Percentiles rank a stretch among this genome's conserved stretches.
phyloP scores from a whole-genome alignment of 768 basidiomycete genomes.

The Mycena vitilis region DNA sequence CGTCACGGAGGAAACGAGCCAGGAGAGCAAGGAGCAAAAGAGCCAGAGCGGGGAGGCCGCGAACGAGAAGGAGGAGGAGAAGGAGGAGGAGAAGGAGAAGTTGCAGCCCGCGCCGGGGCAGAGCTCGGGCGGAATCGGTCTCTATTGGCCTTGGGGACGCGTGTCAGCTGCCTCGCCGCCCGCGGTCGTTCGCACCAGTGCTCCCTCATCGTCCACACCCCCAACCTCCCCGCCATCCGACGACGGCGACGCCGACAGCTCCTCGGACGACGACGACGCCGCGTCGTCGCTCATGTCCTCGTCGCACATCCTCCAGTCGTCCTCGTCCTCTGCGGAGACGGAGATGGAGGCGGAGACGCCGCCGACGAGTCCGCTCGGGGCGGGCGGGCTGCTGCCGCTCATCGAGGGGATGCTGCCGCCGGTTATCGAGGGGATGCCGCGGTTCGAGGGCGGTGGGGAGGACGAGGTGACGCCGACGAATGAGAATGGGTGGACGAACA shows the following conservation, averaged over 20 bases:
- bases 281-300: constrained; percentile 9
- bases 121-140: constrained; percentile 30
- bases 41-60: constrained; percentile 13
- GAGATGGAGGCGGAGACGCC: constrained; percentile 22
- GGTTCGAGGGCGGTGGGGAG: background rate
- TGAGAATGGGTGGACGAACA: background rate
- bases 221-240: background rate
- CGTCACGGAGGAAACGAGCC: background rate
- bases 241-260: constrained; percentile 10
- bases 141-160: constrained; percentile 36
- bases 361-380: constrained; percentile 32
- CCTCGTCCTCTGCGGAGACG: background rate
- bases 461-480: constrained; percentile 1
- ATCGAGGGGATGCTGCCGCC: background rate
- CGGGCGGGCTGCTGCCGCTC: constrained; percentile 13
- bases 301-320: background rate
- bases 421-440: no score
- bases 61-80: constrained; percentile 37
- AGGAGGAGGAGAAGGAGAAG: constrained; percentile 20
- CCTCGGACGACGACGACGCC: background rate
- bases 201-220: background rate
- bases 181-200: background rate
- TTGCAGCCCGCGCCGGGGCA: constrained; percentile 16
- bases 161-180: background rate
- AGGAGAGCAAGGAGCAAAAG: constrained; percentile 2